Evolutionary conservation across 169 alveolate genomes (phyloP).

Genomic region (Plasmodium gallinaceum): DNA sequence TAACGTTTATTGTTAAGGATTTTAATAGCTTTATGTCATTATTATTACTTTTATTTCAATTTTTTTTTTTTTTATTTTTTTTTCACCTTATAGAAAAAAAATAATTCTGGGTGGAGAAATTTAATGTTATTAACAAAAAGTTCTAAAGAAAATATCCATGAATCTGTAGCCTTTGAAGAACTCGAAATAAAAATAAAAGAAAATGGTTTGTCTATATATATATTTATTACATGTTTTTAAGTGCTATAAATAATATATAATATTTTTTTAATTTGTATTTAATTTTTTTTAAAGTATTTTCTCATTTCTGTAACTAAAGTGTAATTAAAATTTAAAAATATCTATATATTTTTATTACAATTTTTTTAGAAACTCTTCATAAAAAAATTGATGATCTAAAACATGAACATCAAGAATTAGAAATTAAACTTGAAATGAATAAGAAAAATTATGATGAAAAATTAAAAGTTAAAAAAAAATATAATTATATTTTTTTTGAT

Average conservation of each 20-base stretch:
- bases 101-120: slow-evolving; percentile 64
- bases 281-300: no score
- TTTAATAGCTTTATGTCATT: neutral
- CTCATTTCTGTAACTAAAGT: no score
- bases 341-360: neutral
- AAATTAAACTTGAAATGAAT: slow-evolving; percentile 18
- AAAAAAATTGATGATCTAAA: slow-evolving; percentile 59
- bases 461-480: slow-evolving; percentile 24
- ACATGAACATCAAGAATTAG: slow-evolving; percentile 6
- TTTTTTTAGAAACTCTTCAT: slow-evolving; percentile 43
- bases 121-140: slow-evolving; percentile 57
- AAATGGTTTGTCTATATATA: slow-evolving; percentile 37
- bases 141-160: slow-evolving; percentile 35
- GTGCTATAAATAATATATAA: neutral
- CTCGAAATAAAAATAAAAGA: slow-evolving; percentile 73
- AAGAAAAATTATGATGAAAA: slow-evolving; percentile 30
- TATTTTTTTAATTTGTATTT: no score
- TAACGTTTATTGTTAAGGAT: neutral
- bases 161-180: slow-evolving; percentile 68
- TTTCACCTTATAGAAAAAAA: slow-evolving; percentile 17
- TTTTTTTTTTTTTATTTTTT: neutral
- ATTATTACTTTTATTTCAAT: neutral
- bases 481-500: no score
- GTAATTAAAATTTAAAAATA: neutral
- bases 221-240: neutral